Percentiles rank a stretch among this genome's conserved stretches.
These are phyloP conservation scores for Alternaria sp. DNA, from an alignment of 2,329 filamentous ascomycete species.

Conservation along the genomic window DNA sequence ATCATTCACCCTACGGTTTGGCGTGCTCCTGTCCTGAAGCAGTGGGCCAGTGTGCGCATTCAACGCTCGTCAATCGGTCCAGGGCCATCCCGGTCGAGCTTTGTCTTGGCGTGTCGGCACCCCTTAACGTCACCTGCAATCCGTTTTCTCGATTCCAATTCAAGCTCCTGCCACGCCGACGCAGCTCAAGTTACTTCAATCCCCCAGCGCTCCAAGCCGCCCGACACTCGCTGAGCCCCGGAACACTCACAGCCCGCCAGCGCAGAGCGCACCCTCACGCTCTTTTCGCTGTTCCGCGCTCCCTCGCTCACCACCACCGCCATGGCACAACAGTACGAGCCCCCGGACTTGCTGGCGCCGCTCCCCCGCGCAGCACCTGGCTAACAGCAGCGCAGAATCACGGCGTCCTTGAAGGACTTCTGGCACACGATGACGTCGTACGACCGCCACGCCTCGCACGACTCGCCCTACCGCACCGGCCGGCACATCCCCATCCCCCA, in stretches of 20 bases:
- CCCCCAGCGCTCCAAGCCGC: neutral
- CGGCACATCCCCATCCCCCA: slow-evolving; percentile 88
- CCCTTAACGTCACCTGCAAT: slow-evolving; percentile 24
- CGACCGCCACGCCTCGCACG: slow-evolving; percentile 85
- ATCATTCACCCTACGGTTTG: neutral
- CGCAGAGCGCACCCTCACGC: slow-evolving; percentile 23
- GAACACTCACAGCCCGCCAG: slow-evolving; percentile 6
- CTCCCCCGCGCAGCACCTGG: slow-evolving; percentile 1
- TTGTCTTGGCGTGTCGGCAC: slow-evolving; percentile 18
- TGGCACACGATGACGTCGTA: slow-evolving; percentile 85
- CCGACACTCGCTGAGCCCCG: slow-evolving; percentile 8
- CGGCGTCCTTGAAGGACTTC: slow-evolving; percentile 77
- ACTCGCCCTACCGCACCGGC: slow-evolving; percentile 91
- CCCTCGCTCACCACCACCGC: slow-evolving; percentile 18
- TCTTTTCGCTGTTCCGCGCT: slow-evolving; percentile 19
- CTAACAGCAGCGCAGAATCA: slow-evolving; percentile 42
- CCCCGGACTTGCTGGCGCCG: neutral
- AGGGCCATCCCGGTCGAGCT: slow-evolving; percentile 17
- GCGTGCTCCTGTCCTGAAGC: neutral
- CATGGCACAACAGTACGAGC: slow-evolving; percentile 47
- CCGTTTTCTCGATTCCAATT: slow-evolving; percentile 22
- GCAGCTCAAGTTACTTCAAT: neutral
- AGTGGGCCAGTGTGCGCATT: slow-evolving; percentile 14
- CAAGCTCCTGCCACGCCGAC: slow-evolving; percentile 18
- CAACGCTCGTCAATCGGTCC: slow-evolving; percentile 12